Base-by-base conservation (phyloP, 2,329 filamentous ascomycete species). In the Gaeumannomyces sp. region DNA sequence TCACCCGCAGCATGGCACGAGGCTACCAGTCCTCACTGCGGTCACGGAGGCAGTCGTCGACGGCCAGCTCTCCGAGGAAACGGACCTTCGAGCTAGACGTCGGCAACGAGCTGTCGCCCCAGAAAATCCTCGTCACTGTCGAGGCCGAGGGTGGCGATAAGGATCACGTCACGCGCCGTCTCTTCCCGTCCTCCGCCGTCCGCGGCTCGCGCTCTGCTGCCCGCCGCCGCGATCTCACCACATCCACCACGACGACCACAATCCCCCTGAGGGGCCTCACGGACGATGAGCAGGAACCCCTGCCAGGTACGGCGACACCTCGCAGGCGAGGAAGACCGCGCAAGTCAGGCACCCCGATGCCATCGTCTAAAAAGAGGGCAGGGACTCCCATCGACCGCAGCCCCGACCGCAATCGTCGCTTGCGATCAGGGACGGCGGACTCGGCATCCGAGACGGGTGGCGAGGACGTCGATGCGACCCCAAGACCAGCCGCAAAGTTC, bases 81-180 rank as follows among this genome's bases (percentile, higher is more conserved):
- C 83, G 81, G 70, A 84, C 77, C 59, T 85, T 85, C 67, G 80
- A 85, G 72, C 79, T 86, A 45, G 82, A 85, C 67, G 81, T 84
- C 31, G 83, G 83, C 60, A 76, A 81, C 68, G 76, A 77, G 53
- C 72, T 72, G 60, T 78, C 82, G 60, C 82, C 83, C 3, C 82
- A 85, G 71, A 79, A 77, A 65, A 76, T 86, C 59, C 76, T 79
- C 59, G 83, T 85, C 63, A 86, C 84, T 13, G 82, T 85, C 63
- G 83, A 86, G 72, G 80, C 83, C 2, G 80, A 81, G 1, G 70
- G 75, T 58, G 68, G 68, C 35, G 67, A 67, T 50, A 66, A 67
- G 28, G 65, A 69, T 22, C 69, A 74, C 64, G 75, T 76, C 58
- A 72, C 57, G 67, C 74, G 70, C 68, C 75, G 65, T 61, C 72